Evolutionary conservation across 305 asterid genomes (phyloP).

Genomic region (Fraxinus nigra): DNA sequence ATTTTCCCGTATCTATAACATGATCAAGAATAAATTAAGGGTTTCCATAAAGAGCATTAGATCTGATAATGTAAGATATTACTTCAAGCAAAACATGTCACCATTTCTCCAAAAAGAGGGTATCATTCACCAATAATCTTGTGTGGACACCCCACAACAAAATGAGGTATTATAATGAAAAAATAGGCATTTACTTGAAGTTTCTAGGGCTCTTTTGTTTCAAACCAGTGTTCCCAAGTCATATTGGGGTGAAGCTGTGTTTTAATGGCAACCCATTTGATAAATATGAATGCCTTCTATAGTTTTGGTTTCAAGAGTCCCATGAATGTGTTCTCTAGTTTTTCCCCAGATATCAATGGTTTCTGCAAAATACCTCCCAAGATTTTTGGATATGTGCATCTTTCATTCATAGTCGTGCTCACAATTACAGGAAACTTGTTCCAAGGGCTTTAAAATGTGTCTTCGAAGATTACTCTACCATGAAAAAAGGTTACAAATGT

Average conservation of each 20-base stretch:
- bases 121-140: conserved; percentile 3
- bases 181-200: neutral
- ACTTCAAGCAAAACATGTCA: neutral
- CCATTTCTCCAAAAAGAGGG: neutral
- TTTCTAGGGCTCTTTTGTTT: neutral
- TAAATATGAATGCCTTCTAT: neutral
- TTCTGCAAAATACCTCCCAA: neutral
- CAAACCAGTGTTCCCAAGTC: neutral
- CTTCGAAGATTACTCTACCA: neutral
- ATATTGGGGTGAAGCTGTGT: neutral
- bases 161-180: neutral
- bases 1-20: neutral
- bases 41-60: neutral
- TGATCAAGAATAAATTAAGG: neutral
- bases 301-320: neutral
- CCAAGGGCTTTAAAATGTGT: neutral
- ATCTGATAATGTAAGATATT: neutral
- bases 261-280: neutral
- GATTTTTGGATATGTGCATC: neutral
- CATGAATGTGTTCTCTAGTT: neutral
- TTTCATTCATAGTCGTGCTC: neutral
- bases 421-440: neutral
- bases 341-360: neutral
- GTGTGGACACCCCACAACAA: neutral
- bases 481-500: neutral